A percentile compares a stretch with the other conserved stretches of the same genome.
Conservation (phyloP, 2,329 filamentous ascomycete genomes). For the Fusarium setosum region DNA sequence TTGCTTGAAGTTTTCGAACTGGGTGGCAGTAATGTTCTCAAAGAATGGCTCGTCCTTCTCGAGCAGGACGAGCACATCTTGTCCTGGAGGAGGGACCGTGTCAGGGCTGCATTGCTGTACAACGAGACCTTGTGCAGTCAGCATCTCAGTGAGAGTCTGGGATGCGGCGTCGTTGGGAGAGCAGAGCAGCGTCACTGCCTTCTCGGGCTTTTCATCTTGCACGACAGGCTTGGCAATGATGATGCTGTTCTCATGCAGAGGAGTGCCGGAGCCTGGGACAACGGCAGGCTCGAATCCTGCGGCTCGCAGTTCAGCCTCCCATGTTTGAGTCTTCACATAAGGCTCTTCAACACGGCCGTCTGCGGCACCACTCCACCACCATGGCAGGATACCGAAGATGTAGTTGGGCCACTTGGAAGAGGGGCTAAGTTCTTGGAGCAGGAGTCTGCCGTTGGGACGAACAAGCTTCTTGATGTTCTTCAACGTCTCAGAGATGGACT, state of each 20-base stretch:
- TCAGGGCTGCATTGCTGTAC: conserved; percentile 25
- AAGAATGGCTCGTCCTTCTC: conserved; percentile 44
- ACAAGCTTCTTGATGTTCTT: conserved; percentile 48
- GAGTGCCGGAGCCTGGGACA: conserved; percentile 29
- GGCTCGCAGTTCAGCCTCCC: conserved; percentile 41
- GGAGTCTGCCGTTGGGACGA: conserved; percentile 45
- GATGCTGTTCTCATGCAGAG: conserved; percentile 23
- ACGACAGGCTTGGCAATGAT: conserved; percentile 15
- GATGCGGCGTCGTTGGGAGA: neutral
- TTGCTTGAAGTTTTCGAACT: conserved; percentile 27
- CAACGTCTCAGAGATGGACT: conserved; percentile 38
- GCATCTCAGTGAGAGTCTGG: neutral
- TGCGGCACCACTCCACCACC: conserved; percentile 51
- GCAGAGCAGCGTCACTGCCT: conserved; percentile 1
- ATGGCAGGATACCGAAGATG: conserved; percentile 43
- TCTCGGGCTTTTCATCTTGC: neutral
- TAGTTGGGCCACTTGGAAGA: conserved; percentile 42
- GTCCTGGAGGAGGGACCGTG: conserved; percentile 17
- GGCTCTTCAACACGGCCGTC: conserved; percentile 44
- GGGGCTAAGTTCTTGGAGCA: conserved; percentile 44
- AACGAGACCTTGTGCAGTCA: conserved; percentile 28
- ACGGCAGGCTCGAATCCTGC: conserved; percentile 40
- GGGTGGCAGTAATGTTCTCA: conserved; percentile 28
- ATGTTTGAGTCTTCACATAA: conserved; percentile 36
- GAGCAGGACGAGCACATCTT: conserved; percentile 44